Evolutionary conservation across 345 rosid genomes (phyloP).

Genomic region (Camelina neglecta): DNA sequence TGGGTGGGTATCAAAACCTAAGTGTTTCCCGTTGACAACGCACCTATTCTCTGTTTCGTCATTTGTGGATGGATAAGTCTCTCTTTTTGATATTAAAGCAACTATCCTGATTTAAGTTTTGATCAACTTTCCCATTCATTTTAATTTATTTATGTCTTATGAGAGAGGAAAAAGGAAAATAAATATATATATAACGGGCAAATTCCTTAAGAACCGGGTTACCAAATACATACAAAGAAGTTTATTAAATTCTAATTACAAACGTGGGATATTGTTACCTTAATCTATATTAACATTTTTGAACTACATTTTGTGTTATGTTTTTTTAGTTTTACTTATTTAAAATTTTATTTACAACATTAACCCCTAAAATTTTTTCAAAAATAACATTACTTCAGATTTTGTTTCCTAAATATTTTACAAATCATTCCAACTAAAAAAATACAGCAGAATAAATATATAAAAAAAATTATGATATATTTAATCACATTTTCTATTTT

Average conservation of each 20-base stretch:
- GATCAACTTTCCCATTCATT: too few species aligned
- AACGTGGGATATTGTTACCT: constrained; percentile 29
- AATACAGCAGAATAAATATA: too few species aligned
- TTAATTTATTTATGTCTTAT: background rate
- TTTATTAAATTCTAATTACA: constrained; percentile 15
- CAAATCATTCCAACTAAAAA: too few species aligned
- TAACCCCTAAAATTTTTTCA: too few species aligned
- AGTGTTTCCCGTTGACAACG: constrained; percentile 13
- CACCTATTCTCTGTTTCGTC: background rate
- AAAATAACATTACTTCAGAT: too few species aligned
- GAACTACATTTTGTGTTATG: too few species aligned
- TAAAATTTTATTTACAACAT: too few species aligned
- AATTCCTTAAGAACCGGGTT: constrained; percentile 33
- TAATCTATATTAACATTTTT: background rate
- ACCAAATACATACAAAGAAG: constrained; percentile 1
- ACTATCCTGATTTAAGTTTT: background rate
- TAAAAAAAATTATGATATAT: too few species aligned
- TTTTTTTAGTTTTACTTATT: too few species aligned
- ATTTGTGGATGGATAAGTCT: constrained; percentile 11
- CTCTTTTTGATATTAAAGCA: background rate
- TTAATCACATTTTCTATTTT: too few species aligned
- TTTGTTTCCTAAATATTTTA: too few species aligned
- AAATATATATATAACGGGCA: background rate
- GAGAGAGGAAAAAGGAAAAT: background rate
- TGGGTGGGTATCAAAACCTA: constrained; percentile 17